These are phyloP conservation scores for Paraphoma chrysanthemicola DNA, from an alignment of 2,329 filamentous ascomycete genomes.

Conservation along the genomic window DNA sequence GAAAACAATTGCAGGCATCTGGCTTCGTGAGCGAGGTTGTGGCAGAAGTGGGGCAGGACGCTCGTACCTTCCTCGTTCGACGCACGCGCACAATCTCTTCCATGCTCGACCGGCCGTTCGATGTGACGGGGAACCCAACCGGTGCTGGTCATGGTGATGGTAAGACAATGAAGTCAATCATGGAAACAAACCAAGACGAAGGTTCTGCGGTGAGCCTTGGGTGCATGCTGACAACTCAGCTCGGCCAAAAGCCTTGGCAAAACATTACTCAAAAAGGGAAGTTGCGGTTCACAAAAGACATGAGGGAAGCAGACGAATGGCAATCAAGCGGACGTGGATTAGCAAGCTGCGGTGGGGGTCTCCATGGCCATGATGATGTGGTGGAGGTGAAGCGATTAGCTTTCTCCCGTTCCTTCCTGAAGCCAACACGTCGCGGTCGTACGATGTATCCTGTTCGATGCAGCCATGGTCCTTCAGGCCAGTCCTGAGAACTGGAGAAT, in stretches of 20 bases:
- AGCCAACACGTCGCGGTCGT: too few relatives aligned
- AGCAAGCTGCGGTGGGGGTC: too few relatives aligned
- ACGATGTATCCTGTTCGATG: not conserved
- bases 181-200: too few relatives aligned
- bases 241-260: not conserved
- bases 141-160: not conserved
- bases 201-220: not conserved
- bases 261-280: not conserved
- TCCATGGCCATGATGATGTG: too few relatives aligned
- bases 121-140: not conserved
- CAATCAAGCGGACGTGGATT: too few relatives aligned
- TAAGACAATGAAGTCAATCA: not conserved
- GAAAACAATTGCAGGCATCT: conserved; percentile 21
- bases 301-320: too few relatives aligned
- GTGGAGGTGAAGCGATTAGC: too few relatives aligned
- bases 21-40: not conserved
- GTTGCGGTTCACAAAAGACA: not conserved
- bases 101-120: conserved; percentile 12
- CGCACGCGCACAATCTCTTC: conserved; percentile 9
- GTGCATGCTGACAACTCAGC: not conserved
- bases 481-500: conserved; percentile 47
- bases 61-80: conserved; percentile 11
- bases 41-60: not conserved
- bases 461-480: conserved; percentile 20
- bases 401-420: too few relatives aligned